Percentiles rank a stretch among this genome's conserved stretches.
Evolutionary conservation across 148 eudicot species (phyloP).

Genomic region (Nyssa sinensis): DNA sequence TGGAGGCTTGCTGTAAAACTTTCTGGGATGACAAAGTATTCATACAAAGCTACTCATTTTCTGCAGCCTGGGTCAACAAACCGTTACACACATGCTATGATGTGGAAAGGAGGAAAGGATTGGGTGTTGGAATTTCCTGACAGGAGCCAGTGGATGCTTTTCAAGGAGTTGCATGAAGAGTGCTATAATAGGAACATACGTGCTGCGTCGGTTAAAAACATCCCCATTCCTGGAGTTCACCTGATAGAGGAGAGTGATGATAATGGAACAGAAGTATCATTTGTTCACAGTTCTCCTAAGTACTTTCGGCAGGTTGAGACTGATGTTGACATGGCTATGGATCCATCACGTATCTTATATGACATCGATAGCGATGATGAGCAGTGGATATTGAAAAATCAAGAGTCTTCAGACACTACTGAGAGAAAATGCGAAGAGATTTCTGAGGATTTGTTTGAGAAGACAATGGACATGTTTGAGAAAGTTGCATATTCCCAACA

Average conservation of each 20-base stretch:
- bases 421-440: conserved; percentile 36
- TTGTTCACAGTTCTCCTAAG: conserved; percentile 46
- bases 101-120: conserved; percentile 98
- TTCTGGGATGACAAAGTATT: conserved; percentile 59
- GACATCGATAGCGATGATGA: conserved; percentile 99
- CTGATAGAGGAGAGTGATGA: conserved; percentile 66
- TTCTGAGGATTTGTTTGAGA: conserved; percentile 75
- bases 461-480: conserved; percentile 76
- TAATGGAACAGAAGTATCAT: conserved; percentile 46
- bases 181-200: conserved; percentile 84
- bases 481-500: conserved; percentile 71
- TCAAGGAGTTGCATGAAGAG: conserved; percentile 96
- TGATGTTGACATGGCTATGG: conserved; percentile 84
- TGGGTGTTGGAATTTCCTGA: conserved; percentile 90
- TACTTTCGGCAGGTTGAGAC: conserved; percentile 69
- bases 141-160: conserved; percentile 76
- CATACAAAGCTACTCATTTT: conserved; percentile 69
- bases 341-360: conserved; percentile 66
- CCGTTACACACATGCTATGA: conserved; percentile 95
- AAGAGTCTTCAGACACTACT: conserved; percentile 16
- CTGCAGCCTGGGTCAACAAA: conserved; percentile 82
- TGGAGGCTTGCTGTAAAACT: conserved; percentile 79
- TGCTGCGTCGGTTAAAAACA: conserved; percentile 91
- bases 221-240: conserved; percentile 94
- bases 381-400: conserved; percentile 50